Percentiles rank a stretch among this genome's conserved stretches.
These are phyloP conservation scores for Salvia miltiorrhiza DNA, from an alignment of 257 asterid species.

Conservation along the genomic window DNA sequence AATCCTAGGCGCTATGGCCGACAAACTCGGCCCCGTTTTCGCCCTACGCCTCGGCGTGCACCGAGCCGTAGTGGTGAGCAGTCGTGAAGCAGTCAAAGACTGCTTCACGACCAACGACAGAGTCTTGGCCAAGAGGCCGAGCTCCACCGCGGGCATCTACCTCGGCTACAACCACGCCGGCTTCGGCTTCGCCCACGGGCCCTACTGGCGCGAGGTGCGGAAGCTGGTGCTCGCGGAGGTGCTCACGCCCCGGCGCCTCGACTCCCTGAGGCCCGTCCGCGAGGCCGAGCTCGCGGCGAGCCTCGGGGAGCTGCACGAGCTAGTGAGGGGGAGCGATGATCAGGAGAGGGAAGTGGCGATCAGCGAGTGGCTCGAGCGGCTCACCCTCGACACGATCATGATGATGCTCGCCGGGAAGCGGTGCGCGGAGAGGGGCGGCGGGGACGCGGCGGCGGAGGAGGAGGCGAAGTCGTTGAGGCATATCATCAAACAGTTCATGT, in stretches of 20 bases:
- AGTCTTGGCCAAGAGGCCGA: slow-evolving; percentile 36
- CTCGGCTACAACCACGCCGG: slow-evolving; percentile 46
- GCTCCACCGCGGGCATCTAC: slow-evolving; percentile 27
- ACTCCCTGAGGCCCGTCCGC: slow-evolving; percentile 34
- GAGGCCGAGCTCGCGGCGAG: slow-evolving; percentile 24
- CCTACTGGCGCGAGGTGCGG: slow-evolving; percentile 49
- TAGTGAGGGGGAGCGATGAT: neutral
- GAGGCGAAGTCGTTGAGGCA: slow-evolving; percentile 22
- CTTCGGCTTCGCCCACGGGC: slow-evolving; percentile 42
- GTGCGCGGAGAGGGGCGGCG: neutral
- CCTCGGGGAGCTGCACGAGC: slow-evolving; percentile 1
- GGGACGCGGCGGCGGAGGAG: neutral
- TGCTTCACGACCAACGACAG: slow-evolving; percentile 55
- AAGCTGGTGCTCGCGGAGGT: slow-evolving; percentile 42
- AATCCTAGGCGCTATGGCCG: slow-evolving; percentile 36
- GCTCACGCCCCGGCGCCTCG: slow-evolving; percentile 43
- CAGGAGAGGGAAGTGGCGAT: slow-evolving; percentile 25
- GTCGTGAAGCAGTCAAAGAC: slow-evolving; percentile 50
- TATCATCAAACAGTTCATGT: slow-evolving; percentile 34
- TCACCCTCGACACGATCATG: slow-evolving; percentile 34
- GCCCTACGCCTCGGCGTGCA: slow-evolving; percentile 35
- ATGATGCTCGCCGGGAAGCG: slow-evolving; percentile 45
- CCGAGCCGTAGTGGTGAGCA: slow-evolving; percentile 34
- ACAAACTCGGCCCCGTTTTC: slow-evolving; percentile 49
- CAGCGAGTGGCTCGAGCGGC: slow-evolving; percentile 35